phyloP scores from a whole-genome alignment of 75 land plant species.

The Pseudotsuga menziesii region DNA sequence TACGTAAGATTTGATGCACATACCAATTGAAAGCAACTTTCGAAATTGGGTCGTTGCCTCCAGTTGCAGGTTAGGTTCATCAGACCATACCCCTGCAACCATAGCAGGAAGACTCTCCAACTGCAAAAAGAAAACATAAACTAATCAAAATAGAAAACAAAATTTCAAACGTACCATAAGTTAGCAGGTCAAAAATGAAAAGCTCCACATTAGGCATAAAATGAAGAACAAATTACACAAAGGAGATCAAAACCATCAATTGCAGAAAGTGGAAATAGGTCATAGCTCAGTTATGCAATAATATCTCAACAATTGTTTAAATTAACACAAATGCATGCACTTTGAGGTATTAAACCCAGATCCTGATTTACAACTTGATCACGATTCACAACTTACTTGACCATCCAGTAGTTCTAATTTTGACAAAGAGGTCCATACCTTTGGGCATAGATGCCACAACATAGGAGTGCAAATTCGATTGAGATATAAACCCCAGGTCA shows the following conservation, averaged over 20 bases:
- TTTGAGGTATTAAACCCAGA: background rate
- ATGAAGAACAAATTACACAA: too few species aligned
- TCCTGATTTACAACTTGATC: background rate
- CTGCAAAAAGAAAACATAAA: conserved; percentile 19
- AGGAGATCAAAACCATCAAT: too few species aligned
- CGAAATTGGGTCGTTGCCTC: conserved; percentile 90
- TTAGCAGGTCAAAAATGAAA: too few species aligned
- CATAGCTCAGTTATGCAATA: background rate
- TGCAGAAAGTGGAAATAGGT: background rate
- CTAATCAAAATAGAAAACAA: background rate
- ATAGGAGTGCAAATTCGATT: too few species aligned
- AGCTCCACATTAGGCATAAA: too few species aligned
- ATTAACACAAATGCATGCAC: background rate
- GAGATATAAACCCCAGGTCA: too few species aligned
- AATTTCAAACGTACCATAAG: too few species aligned
- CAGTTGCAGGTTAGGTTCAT: conserved; percentile 48
- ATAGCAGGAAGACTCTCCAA: conserved; percentile 62
- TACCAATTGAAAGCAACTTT: conserved; percentile 82
- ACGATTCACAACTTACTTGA: background rate
- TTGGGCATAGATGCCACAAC: background rate
- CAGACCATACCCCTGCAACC: conserved; percentile 59
- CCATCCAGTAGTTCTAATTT: background rate
- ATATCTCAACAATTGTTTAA: background rate
- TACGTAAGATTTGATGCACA: background rate
- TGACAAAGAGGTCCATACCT: background rate